Percentiles rank a stretch among this genome's conserved stretches.
Conservation (phyloP, 768 basidiomycete genomes). For the Royoungia palumana region DNA sequence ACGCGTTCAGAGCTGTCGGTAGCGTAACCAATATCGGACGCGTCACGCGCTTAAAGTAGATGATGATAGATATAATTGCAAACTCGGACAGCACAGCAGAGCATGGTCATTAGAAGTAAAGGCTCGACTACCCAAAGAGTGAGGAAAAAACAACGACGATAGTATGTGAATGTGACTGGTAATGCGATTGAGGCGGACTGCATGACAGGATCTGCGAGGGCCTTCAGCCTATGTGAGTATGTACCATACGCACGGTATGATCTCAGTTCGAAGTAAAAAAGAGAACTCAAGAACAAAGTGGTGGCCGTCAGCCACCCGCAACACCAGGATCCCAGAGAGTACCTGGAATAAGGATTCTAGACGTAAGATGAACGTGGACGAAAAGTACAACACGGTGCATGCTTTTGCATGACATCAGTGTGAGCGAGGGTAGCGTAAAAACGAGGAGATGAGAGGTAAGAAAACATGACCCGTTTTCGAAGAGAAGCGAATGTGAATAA, state of each 20-base stretch:
- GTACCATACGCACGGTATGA: conserved; percentile 15
- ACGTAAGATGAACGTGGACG: conserved; percentile 1
- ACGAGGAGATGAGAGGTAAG: conserved; percentile 2
- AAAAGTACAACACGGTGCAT: conserved; percentile 7
- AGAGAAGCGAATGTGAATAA: conserved; percentile 6
- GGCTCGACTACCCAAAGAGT: conserved; percentile 12
- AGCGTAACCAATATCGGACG: not conserved
- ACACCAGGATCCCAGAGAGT: conserved; percentile 14
- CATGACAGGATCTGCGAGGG: conserved; percentile 29
- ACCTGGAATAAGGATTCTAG: conserved; percentile 11
- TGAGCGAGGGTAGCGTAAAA: conserved; percentile 20
- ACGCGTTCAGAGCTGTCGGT: conserved; percentile 8
- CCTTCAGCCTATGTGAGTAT: conserved; percentile 36
- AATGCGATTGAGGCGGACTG: conserved; percentile 15
- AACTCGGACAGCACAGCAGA: conserved; percentile 6
- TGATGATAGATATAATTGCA: not conserved
- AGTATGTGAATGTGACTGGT: conserved; percentile 22
- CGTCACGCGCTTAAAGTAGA: conserved; percentile 1
- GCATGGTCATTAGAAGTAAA: conserved; percentile 15
- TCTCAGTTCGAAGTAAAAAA: conserved; percentile 3
- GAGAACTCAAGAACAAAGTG: conserved; percentile 12
- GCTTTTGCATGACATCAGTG: conserved; percentile 19
- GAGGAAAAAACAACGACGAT: conserved; percentile 18
- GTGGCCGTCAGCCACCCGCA: conserved; percentile 32
- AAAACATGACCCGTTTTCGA: conserved; percentile 11